phyloP scores from a whole-genome alignment of 139 green algal genomes.

The Marvania coccoides region DNA sequence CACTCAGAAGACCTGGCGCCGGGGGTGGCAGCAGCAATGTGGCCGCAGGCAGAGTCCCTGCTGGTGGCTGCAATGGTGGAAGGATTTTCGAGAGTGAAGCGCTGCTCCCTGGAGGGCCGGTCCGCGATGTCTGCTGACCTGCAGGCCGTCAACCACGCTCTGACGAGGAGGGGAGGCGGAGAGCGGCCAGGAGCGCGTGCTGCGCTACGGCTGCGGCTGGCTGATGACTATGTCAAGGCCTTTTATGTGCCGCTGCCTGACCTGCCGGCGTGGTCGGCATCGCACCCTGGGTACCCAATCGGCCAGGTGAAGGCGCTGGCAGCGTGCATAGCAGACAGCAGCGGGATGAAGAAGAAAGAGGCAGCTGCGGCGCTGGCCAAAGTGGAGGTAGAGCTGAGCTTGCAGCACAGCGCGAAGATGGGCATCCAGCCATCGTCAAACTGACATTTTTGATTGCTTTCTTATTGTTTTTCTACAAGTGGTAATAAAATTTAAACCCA shows the following conservation, averaged over 20 bases:
- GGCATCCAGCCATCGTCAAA: too few species aligned
- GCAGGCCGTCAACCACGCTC: background rate
- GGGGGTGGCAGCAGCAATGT: conserved; percentile 26
- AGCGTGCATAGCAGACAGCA: conserved; percentile 49
- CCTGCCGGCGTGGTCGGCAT: conserved; percentile 44
- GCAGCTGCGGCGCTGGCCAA: conserved; percentile 30
- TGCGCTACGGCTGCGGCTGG: conserved; percentile 21
- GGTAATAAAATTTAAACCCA: too few species aligned
- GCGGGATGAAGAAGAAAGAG: conserved; percentile 35
- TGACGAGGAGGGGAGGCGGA: background rate
- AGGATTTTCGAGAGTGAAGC: conserved; percentile 38
- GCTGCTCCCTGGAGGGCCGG: conserved; percentile 56
- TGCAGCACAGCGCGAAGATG: too few species aligned
- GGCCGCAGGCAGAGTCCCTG: conserved; percentile 33
- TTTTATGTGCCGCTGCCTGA: conserved; percentile 49
- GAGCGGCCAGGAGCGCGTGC: conserved; percentile 16
- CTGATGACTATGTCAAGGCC: conserved; percentile 63
- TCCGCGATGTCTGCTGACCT: conserved; percentile 58
- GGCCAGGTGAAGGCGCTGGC: conserved; percentile 42
- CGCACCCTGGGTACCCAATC: conserved; percentile 53
- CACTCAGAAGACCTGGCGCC: background rate
- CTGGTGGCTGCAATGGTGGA: conserved; percentile 44
- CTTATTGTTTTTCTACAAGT: too few species aligned
- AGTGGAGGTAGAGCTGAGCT: conserved; percentile 32
- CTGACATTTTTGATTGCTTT: too few species aligned